Evolutionary conservation across 768 basidiomycete genomes (phyloP).

Genomic region (Lactarius pseudohatsudake): DNA sequence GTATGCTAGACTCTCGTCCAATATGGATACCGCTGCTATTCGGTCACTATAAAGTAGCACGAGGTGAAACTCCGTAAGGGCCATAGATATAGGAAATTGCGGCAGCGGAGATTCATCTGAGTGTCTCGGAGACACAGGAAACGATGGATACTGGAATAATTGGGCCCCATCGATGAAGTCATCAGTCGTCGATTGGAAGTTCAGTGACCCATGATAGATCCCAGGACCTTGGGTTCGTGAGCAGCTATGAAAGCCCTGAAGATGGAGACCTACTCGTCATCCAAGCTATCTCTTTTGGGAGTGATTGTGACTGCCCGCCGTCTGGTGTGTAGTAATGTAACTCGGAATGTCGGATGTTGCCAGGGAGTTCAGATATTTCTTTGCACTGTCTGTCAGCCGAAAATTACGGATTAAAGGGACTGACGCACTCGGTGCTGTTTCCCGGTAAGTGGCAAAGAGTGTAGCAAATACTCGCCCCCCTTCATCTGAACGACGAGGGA

Average conservation of each 20-base stretch:
- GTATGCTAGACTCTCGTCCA: constrained; percentile 80
- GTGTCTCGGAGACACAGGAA: constrained; percentile 36
- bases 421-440: constrained; percentile 73
- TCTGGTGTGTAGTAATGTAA: constrained; percentile 77
- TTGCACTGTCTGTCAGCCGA: constrained; percentile 35
- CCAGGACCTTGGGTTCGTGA: constrained; percentile 61
- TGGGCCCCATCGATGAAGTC: constrained; percentile 76
- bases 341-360: constrained; percentile 71
- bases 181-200: constrained; percentile 66
- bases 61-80: constrained; percentile 91
- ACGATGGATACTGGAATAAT: constrained; percentile 73
- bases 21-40: constrained; percentile 70
- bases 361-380: constrained; percentile 93
- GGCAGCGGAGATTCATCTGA: constrained; percentile 28
- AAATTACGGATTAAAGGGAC: constrained; percentile 23
- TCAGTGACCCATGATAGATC: constrained; percentile 80
- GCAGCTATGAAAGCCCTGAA: constrained; percentile 6
- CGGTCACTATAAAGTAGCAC: constrained; percentile 80
- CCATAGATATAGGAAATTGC: constrained; percentile 69
- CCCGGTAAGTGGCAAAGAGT: constrained; percentile 72
- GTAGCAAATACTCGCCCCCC: constrained; percentile 70
- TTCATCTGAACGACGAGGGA: constrained; percentile 71
- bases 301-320: constrained; percentile 63
- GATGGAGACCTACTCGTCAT: constrained; percentile 66
- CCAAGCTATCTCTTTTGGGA: constrained; percentile 84